These are phyloP conservation scores for Rhynchosporium graminicola DNA, from an alignment of 2,329 filamentous ascomycete species.

Conservation along the genomic window DNA sequence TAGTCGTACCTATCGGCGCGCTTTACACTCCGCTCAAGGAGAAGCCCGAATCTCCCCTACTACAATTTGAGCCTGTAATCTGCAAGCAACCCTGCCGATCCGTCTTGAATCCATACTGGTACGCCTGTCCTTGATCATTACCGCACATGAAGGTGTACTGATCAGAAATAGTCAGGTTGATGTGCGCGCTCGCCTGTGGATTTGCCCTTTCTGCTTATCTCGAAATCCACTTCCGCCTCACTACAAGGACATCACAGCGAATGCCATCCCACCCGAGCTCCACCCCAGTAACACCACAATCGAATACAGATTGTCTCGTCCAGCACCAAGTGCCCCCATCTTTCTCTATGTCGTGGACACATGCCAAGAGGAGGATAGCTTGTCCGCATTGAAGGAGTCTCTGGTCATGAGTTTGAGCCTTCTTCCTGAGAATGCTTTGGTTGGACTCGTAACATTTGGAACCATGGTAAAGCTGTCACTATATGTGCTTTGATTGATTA, in stretches of 20 bases:
- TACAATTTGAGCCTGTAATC: constrained; percentile 94
- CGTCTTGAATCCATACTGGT: constrained; percentile 97
- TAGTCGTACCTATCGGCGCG: constrained; percentile 94
- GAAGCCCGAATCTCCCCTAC: constrained; percentile 81
- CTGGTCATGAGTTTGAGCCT: constrained; percentile 83
- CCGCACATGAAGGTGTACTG: neutral
- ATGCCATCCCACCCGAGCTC: constrained; percentile 79
- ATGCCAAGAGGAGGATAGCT: constrained; percentile 84
- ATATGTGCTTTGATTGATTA: constrained; percentile 8
- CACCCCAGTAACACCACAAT: constrained; percentile 86
- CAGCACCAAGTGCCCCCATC: constrained; percentile 82
- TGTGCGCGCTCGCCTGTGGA: constrained; percentile 81
- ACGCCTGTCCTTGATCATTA: constrained; percentile 41
- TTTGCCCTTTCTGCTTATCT: constrained; percentile 85
- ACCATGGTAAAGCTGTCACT: constrained; percentile 73
- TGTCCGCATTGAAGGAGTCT: constrained; percentile 81
- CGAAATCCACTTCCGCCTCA: constrained; percentile 80
- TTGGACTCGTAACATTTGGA: constrained; percentile 83
- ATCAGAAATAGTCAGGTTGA: constrained; percentile 68
- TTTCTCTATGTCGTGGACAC: constrained; percentile 87
- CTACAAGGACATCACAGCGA: constrained; percentile 86
- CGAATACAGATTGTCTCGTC: constrained; percentile 78
- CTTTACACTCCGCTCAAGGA: constrained; percentile 96
- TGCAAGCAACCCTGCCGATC: constrained; percentile 96
- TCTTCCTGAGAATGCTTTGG: constrained; percentile 77